A percentile compares a stretch with the other conserved stretches of the same genome.
phyloP scores from a whole-genome alignment of 2,329 filamentous ascomycete species.

The Aspergillus sp. region DNA sequence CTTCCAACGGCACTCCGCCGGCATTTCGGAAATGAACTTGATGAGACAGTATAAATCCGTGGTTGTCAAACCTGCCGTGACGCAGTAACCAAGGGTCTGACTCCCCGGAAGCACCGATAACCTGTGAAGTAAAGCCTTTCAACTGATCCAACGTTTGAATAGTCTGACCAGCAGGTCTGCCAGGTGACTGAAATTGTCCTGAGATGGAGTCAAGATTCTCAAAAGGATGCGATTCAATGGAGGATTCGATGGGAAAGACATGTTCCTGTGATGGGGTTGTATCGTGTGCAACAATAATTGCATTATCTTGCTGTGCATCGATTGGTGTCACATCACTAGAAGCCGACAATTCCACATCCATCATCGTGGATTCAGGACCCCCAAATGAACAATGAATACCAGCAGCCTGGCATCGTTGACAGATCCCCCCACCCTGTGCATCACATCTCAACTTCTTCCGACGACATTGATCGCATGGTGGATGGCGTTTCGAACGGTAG shows the following conservation, averaged over 20 bases:
- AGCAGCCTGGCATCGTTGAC: conserved; percentile 8
- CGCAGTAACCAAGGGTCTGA: conserved; percentile 29
- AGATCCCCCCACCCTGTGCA: conserved; percentile 1
- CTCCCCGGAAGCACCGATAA: conserved; percentile 24
- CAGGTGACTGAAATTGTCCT: not conserved
- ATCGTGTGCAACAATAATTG: no score
- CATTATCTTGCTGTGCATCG: no score
- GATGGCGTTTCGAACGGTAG: conserved; percentile 18
- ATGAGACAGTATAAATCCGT: conserved; percentile 20
- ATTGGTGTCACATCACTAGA: no score
- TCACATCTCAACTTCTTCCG: conserved; percentile 16
- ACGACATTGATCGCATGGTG: conserved; percentile 18
- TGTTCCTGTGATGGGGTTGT: no score
- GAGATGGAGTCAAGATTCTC: not conserved
- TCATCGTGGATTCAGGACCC: no score
- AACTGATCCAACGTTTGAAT: conserved; percentile 20
- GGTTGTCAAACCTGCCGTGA: conserved; percentile 25
- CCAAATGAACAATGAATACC: conserved; percentile 3
- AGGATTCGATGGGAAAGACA: not conserved
- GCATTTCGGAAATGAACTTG: conserved; percentile 25
- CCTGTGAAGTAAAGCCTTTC: conserved; percentile 16
- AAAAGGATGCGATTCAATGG: not conserved
- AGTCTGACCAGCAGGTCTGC: conserved; percentile 5
- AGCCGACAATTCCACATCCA: no score
- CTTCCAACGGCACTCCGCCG: conserved; percentile 21